A percentile compares a stretch with the other conserved stretches of the same genome.
Conservation (phyloP, 345 rosid species). For the Microcos paniculata region DNA sequence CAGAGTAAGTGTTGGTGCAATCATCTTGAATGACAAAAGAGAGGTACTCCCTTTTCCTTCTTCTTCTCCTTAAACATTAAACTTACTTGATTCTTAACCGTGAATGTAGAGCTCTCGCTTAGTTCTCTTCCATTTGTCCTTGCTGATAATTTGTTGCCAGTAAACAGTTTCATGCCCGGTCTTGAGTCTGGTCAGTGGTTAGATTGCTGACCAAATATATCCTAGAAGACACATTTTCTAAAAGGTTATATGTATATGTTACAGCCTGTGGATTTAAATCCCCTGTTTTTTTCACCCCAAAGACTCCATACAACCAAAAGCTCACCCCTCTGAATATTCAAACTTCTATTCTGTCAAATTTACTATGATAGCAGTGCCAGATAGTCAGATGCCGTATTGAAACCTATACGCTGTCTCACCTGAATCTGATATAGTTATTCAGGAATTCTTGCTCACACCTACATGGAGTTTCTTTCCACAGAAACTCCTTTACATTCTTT, state of each 20-base stretch:
- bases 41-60: constrained; percentile 49
- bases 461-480: not conserved
- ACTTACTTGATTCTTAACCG: not conserved
- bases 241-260: not conserved
- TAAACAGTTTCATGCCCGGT: not conserved
- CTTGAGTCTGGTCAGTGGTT: not conserved
- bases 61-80: not conserved
- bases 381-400: not conserved
- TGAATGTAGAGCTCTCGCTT: not conserved
- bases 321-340: constrained; percentile 1
- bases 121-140: not conserved
- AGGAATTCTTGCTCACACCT: not conserved
- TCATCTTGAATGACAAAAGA: constrained; percentile 63
- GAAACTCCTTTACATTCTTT: not conserved
- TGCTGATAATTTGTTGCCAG: not conserved
- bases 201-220: not conserved
- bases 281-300: not conserved
- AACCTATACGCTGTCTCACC: not conserved
- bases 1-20: constrained; percentile 68
- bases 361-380: not conserved
- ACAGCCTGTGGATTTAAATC: not conserved
- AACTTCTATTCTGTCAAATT: not conserved
- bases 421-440: not conserved
- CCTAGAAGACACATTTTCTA: constrained; percentile 2
- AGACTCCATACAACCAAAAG: not conserved